Percentiles rank a stretch among this genome's conserved stretches.
These are phyloP conservation scores for Gymnopilus dilepis DNA, from an alignment of 768 basidiomycete genomes.

Conservation along the genomic window DNA sequence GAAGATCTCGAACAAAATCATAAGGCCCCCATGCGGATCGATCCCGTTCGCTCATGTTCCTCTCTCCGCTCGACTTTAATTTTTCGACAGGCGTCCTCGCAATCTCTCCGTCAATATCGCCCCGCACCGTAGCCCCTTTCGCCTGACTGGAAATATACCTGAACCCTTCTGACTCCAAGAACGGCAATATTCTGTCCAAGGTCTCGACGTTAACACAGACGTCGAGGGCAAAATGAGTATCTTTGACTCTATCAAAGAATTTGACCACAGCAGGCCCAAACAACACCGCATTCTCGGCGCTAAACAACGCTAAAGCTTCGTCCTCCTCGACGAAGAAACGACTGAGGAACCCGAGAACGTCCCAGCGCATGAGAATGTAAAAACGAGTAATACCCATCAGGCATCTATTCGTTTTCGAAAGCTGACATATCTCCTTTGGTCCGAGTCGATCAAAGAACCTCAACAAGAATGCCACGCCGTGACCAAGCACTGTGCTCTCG, in stretches of 20 bases:
- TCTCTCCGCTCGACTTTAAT: background rate
- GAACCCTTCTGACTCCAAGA: background rate
- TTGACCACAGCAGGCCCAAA: background rate
- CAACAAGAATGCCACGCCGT: background rate
- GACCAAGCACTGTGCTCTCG: background rate
- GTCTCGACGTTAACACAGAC: background rate
- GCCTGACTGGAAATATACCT: background rate
- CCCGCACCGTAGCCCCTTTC: background rate
- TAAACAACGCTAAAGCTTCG: background rate
- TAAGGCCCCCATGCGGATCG: background rate
- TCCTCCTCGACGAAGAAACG: background rate
- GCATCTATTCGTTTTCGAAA: background rate
- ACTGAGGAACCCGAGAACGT: background rate
- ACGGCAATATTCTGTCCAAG: background rate
- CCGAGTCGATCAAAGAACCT: background rate
- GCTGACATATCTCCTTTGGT: background rate
- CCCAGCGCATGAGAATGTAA: background rate
- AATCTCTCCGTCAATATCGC: background rate
- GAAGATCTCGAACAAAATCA: background rate
- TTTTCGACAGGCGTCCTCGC: background rate
- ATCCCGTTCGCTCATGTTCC: background rate
- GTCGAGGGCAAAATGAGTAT: background rate
- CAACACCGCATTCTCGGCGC: background rate
- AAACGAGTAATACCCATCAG: background rate
- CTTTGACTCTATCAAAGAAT: background rate